Conservation (phyloP, 1,284 basidiomycete genomes). For the Polyporus tsugae region DNA sequence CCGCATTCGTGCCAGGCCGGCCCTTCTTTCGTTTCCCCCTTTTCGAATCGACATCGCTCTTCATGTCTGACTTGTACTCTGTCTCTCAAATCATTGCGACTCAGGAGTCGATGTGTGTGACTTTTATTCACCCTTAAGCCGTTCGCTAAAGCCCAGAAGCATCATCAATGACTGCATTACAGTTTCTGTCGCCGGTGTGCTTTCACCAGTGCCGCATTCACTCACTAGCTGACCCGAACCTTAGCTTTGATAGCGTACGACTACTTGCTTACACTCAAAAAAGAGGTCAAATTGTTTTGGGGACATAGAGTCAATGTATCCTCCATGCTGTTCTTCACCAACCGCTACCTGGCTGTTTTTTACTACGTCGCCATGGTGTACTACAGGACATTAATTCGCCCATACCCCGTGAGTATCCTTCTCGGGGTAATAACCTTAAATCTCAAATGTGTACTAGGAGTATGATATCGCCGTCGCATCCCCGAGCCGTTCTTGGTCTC, state of each 20-base stretch:
- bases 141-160: neutral
- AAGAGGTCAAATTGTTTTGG: neutral
- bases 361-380: neutral
- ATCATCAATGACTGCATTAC: neutral
- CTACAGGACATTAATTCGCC: neutral
- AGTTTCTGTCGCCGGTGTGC: neutral
- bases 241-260: conserved; percentile 2
- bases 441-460: neutral
- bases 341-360: neutral
- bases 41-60: too few relatives aligned
- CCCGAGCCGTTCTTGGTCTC: neutral
- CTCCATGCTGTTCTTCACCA: neutral
- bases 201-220: neutral
- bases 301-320: neutral
- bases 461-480: neutral
- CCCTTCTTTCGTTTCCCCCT: neutral
- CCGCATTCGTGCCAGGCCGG: too few relatives aligned
- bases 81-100: neutral
- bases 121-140: neutral
- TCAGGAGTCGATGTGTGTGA: neutral
- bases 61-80: neutral
- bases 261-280: neutral
- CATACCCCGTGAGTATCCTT: neutral
- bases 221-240: neutral
- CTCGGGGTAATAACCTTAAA: too few relatives aligned